Evolutionary conservation across 495 filamentous ascomycete genomes (phyloP), one percentile per base, ranked within the genome.

Genomic region (Podospora conica): DNA sequence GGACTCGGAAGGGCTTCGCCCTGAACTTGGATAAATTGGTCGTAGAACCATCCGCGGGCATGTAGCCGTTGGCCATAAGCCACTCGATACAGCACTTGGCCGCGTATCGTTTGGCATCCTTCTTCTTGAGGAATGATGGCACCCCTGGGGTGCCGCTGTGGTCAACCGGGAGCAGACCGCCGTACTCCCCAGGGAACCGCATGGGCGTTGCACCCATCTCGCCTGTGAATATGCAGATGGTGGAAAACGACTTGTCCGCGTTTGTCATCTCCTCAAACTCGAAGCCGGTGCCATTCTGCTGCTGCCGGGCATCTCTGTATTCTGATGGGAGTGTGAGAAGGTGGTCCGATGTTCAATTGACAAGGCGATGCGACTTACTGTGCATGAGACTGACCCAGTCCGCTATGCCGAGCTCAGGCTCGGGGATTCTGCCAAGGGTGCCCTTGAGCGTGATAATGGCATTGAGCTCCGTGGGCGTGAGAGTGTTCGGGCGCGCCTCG

Each of bases 81-180:
- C 74, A 80, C 27, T 78, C 70, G 40, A 77, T 31, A 64, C 77
- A 77, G 63, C 73, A 80, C 57, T 75, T 79, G 31, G 79, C 79
- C 1, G 81, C 81, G 65, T 80, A 82, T 56, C 73, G 67, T 65
- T 78, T 81, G 25, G 81, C 79, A 53, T 80, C 76, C 68, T 78
- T 81, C 68, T 81, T 81, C 25, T 68, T 69, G 24, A 66, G 29
- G 60, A 80, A 81, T 3, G 56, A 59, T 1, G 73, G 71, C 22
- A 63, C n/a, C 22, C 9, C 63, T 10, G 28, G 62, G 21, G 60
- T 56, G 20, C 56, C 58, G 21, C 31, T 55, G 3, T 21, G 55
- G 23, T 64, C 61, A 27, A 71, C 53, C 55, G 59, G 22, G 15
- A 69, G 55, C n/a, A 69, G 63, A 18, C 72, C 74, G 31, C 60